Percentiles rank a stretch among this genome's conserved stretches.
Conservation (phyloP, 441 rosid species). For the Adansonia grandidieri region DNA sequence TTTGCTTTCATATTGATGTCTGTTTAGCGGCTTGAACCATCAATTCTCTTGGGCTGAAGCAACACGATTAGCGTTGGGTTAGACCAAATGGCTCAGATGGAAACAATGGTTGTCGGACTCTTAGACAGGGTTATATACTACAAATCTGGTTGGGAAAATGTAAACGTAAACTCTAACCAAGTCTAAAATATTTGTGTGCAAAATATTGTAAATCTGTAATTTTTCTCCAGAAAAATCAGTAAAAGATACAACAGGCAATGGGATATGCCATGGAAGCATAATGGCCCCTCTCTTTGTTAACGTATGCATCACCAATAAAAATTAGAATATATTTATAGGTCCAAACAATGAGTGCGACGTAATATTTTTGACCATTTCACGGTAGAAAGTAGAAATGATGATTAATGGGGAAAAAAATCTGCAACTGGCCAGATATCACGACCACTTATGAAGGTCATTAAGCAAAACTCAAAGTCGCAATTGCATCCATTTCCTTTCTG, state of each 20-base stretch:
- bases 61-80: not conserved
- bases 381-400: not conserved
- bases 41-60: not conserved
- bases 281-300: not conserved
- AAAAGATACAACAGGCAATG: not conserved
- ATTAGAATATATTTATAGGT: not conserved
- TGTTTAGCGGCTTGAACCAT: constrained; percentile 2
- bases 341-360: not conserved
- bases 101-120: not conserved
- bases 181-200: not conserved
- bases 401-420: not conserved
- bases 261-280: not conserved
- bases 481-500: constrained; percentile 83
- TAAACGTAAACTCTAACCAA: not conserved
- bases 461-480: constrained; percentile 66
- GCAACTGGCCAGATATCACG: not conserved
- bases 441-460: constrained; percentile 25
- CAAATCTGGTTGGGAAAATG: not conserved
- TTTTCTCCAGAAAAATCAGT: not conserved
- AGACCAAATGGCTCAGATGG: constrained; percentile 7
- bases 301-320: not conserved
- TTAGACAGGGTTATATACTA: not conserved
- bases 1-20: constrained; percentile 23
- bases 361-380: not conserved
- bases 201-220: not conserved